These are phyloP conservation scores for Fusarium oligoseptatum DNA, from an alignment of 2,329 filamentous ascomycete species.

Conservation along the genomic window DNA sequence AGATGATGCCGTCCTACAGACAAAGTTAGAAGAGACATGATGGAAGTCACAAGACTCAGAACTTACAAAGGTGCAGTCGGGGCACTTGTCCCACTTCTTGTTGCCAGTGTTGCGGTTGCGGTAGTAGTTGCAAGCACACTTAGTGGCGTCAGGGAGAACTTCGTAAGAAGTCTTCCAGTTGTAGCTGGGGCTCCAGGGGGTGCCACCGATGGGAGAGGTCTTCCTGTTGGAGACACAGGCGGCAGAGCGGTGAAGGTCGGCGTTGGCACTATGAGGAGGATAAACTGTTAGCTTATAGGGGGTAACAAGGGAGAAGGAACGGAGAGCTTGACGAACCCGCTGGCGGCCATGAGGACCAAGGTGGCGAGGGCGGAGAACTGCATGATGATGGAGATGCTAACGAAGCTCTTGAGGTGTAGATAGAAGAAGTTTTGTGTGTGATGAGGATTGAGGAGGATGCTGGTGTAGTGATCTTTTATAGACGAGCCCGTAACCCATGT, in stretches of 20 bases:
- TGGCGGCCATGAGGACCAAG: neutral
- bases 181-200: constrained; percentile 10
- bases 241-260: neutral
- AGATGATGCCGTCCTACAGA: neutral
- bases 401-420: neutral
- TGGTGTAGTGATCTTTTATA: neutral
- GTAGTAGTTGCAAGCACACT: constrained; percentile 10
- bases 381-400: neutral
- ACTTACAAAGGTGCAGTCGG: constrained; percentile 13
- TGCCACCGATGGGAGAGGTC: constrained; percentile 18
- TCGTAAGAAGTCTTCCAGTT: constrained; percentile 14
- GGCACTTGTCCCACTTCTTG: constrained; percentile 12
- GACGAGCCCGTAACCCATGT: neutral
- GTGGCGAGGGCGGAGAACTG: neutral
- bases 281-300: neutral
- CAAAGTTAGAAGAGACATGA: neutral
- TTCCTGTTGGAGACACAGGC: constrained; percentile 14
- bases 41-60: too few species aligned
- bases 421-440: neutral
- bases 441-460: neutral
- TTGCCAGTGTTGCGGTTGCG: constrained; percentile 11
- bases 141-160: constrained; percentile 10
- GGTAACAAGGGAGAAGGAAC: neutral
- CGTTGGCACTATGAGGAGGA: neutral
- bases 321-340: neutral